phyloP scores from a whole-genome alignment of 2,329 filamentous ascomycete genomes.

The Fusarium goolgardi region DNA sequence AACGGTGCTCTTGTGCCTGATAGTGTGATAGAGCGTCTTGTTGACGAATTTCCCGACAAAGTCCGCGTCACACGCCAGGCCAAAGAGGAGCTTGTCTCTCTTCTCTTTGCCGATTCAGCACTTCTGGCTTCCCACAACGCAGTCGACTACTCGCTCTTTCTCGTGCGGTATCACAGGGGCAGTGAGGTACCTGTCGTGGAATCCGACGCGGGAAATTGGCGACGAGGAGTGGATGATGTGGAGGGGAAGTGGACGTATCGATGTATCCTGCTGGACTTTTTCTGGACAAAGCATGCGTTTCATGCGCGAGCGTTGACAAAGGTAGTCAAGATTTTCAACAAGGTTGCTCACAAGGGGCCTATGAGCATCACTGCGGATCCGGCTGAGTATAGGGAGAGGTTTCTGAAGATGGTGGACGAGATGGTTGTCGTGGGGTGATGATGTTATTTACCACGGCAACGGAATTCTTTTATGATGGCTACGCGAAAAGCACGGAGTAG shows the following conservation, averaged over 20 bases:
- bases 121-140: constrained; percentile 72
- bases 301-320: constrained; percentile 74
- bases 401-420: constrained; percentile 61
- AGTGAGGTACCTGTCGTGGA: constrained; percentile 7
- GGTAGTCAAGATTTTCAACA: constrained; percentile 72
- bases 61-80: constrained; percentile 66
- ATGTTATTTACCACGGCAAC: background rate
- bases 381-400: constrained; percentile 71
- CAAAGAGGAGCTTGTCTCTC: constrained; percentile 65
- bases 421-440: constrained; percentile 53
- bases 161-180: constrained; percentile 62
- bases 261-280: constrained; percentile 77
- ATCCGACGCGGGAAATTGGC: constrained; percentile 60
- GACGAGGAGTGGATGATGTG: constrained; percentile 68
- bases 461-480: background rate
- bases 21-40: constrained; percentile 72
- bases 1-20: constrained; percentile 71
- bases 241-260: constrained; percentile 76
- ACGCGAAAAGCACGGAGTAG: background rate
- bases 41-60: constrained; percentile 75
- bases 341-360: constrained; percentile 71
- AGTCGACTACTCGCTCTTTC: constrained; percentile 80
- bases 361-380: constrained; percentile 81
- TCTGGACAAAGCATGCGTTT: constrained; percentile 79
- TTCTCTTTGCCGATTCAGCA: constrained; percentile 70